Evolutionary conservation across 2,329 filamentous ascomycete species (phyloP).

Genomic region (Sarocladium kiliense): DNA sequence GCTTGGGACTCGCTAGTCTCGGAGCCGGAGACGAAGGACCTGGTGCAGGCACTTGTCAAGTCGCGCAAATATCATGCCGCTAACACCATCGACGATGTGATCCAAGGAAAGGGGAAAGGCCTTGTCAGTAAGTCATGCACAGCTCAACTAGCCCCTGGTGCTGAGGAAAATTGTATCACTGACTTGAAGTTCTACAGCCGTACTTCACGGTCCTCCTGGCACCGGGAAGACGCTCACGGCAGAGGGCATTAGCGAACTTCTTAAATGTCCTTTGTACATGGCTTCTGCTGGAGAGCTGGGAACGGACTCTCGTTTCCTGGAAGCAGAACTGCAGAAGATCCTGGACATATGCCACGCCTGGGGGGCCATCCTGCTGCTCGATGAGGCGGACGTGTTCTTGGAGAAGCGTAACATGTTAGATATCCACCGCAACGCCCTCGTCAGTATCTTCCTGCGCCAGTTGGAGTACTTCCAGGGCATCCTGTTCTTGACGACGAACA

Average conservation of each 20-base stretch:
- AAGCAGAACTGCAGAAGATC: conserved; percentile 75
- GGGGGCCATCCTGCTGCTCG: conserved; percentile 79
- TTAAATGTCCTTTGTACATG: conserved; percentile 78
- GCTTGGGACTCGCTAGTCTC: conserved; percentile 82
- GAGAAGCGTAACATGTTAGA: conserved; percentile 80
- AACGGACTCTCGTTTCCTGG: conserved; percentile 68
- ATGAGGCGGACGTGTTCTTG: conserved; percentile 81
- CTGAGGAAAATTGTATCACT: background rate
- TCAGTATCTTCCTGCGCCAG: conserved; percentile 80
- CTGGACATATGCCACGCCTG: conserved; percentile 81
- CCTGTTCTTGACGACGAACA: conserved; percentile 83
- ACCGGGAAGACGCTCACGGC: conserved; percentile 87
- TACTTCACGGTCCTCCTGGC: conserved; percentile 80
- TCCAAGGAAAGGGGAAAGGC: conserved; percentile 80
- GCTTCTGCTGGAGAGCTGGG: conserved; percentile 78
- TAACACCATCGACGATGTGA: conserved; percentile 77
- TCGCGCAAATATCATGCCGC: conserved; percentile 79
- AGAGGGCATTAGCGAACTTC: conserved; percentile 77
- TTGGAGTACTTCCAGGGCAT: conserved; percentile 93
- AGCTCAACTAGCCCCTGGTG: background rate
- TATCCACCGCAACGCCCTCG: conserved; percentile 78
- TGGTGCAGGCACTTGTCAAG: conserved; percentile 73
- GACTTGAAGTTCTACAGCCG: conserved; percentile 30
- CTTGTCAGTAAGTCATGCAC: conserved; percentile 55
- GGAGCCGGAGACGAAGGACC: conserved; percentile 52